phyloP scores from a whole-genome alignment of 2,329 filamentous ascomycete species.

The Fusarium begoniae region DNA sequence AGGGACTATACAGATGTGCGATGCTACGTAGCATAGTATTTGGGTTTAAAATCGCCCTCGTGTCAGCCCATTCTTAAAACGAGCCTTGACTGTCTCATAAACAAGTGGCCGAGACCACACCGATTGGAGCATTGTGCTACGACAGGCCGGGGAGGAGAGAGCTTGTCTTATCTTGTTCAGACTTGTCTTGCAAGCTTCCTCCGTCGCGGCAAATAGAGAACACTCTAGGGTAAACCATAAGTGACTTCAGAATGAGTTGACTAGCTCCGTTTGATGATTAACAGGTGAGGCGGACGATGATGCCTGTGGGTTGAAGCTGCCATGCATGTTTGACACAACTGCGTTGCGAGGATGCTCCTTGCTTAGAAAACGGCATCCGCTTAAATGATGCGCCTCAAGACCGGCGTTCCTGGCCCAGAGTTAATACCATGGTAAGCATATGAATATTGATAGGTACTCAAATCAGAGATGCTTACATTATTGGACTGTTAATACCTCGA shows the following conservation, averaged over 20 bases:
- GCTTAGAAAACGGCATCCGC: background rate
- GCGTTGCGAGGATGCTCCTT: slow-evolving; percentile 15
- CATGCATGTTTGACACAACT: background rate
- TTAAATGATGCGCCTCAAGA: background rate
- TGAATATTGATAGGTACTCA: background rate
- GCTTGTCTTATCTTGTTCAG: background rate
- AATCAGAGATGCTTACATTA: background rate
- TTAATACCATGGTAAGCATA: background rate
- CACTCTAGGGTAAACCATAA: slow-evolving; percentile 2
- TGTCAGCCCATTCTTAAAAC: slow-evolving; percentile 9
- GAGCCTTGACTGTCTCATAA: background rate
- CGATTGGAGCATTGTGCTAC: slow-evolving; percentile 5
- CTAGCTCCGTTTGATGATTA: background rate
- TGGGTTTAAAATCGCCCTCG: background rate
- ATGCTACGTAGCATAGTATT: slow-evolving; percentile 23
- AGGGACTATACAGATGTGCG: background rate
- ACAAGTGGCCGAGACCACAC: background rate
- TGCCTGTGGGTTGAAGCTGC: background rate
- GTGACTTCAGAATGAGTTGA: background rate
- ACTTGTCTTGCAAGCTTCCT: background rate
- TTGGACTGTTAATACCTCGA: background rate
- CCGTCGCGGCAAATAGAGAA: background rate
- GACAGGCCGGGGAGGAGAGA: background rate
- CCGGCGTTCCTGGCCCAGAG: background rate
- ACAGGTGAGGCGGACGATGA: background rate